A percentile compares a stretch with the other conserved stretches of the same genome.
phyloP scores from a whole-genome alignment of 768 basidiomycete species.

The Suillus decipiens region DNA sequence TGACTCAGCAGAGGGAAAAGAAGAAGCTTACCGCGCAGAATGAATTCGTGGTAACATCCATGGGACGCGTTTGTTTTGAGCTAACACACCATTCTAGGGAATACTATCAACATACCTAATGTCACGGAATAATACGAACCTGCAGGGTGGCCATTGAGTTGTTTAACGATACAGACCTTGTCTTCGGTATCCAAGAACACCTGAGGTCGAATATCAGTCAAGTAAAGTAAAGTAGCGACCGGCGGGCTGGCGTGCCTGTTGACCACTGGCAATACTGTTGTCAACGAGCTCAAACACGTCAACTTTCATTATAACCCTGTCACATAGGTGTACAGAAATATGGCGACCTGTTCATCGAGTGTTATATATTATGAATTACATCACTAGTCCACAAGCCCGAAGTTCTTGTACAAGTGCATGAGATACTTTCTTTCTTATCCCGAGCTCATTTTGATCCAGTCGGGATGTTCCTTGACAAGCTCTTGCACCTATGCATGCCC shows the following conservation, averaged over 20 bases:
- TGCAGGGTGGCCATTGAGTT: conserved; percentile 68
- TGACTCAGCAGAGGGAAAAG: not conserved
- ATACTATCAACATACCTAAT: not conserved
- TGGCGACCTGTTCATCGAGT: too few species aligned
- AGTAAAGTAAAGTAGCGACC: not conserved
- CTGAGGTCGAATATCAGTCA: conserved; percentile 18
- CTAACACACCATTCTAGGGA: conserved; percentile 57
- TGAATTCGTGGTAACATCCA: conserved; percentile 78
- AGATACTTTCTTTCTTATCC: too few species aligned
- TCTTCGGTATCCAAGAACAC: conserved; percentile 46
- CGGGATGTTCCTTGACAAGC: too few species aligned
- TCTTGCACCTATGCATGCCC: too few species aligned
- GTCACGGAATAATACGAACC: conserved; percentile 33
- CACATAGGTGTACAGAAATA: too few species aligned
- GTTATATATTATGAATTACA: too few species aligned
- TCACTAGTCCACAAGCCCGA: too few species aligned
- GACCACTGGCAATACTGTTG: conserved; percentile 69
- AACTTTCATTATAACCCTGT: conserved; percentile 41
- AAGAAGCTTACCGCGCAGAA: conserved; percentile 73
- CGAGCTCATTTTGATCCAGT: too few species aligned
- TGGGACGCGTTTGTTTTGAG: conserved; percentile 58
- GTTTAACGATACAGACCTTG: conserved; percentile 66
- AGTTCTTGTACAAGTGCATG: too few species aligned
- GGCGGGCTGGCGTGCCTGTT: conserved; percentile 53
- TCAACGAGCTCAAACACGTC: conserved; percentile 72